Percentiles rank a stretch among this genome's conserved stretches.
phyloP scores from a whole-genome alignment of 805 yeast genomes.

The Pichia nakasei region DNA sequence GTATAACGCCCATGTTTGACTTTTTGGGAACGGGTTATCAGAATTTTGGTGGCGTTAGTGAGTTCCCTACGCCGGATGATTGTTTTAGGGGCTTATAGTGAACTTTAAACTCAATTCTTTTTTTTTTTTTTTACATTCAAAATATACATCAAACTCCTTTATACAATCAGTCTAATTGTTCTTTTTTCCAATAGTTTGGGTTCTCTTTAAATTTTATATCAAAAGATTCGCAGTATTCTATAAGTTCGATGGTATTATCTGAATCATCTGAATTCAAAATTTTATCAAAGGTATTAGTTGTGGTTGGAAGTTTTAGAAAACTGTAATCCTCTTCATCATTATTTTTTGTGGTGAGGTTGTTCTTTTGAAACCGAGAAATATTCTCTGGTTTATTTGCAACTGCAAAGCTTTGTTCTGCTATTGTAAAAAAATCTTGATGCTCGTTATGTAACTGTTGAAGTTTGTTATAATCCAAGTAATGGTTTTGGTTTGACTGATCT shows the following conservation, averaged over 20 bases:
- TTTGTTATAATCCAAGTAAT: background rate
- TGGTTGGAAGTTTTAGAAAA: background rate
- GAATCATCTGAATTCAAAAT: background rate
- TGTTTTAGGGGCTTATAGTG: constrained; percentile 4
- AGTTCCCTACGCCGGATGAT: constrained; percentile 5
- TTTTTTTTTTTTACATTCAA: background rate
- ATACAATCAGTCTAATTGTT: no score
- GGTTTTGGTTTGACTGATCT: background rate
- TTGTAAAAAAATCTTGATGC: background rate
- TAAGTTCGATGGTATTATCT: background rate
- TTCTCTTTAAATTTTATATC: background rate
- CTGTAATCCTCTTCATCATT: no score
- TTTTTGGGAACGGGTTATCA: constrained; percentile 7
- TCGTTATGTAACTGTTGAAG: background rate
- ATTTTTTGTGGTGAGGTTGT: no score
- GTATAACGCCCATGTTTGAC: constrained; percentile 8
- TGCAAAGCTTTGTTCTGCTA: background rate
- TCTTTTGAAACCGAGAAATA: no score
- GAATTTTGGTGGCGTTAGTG: background rate
- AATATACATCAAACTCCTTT: no score
- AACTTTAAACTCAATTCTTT: background rate
- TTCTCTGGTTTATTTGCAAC: no score
- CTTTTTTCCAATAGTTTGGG: background rate
- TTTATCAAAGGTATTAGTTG: background rate
- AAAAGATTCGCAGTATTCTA: background rate